Conservation (phyloP, 768 basidiomycete species). For the Tylopilus subfusipes region DNA sequence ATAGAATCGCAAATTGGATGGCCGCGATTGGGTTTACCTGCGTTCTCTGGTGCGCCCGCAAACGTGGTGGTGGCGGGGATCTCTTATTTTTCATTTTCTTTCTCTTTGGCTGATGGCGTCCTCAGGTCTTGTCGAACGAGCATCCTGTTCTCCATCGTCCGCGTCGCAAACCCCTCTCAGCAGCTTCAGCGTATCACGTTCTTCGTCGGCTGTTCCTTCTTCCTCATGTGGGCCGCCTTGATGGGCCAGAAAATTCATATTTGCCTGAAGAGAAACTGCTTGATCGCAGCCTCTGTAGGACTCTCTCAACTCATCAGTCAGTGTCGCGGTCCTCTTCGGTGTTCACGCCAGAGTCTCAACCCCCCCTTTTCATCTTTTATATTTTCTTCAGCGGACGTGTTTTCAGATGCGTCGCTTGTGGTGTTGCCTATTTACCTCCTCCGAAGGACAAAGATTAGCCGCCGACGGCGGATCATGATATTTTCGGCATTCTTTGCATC, state of each 20-base stretch:
- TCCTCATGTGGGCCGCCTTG: conserved; percentile 24
- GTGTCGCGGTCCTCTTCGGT: not conserved
- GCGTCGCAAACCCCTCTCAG: conserved; percentile 11
- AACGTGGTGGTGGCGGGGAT: not conserved
- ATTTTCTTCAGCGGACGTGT: conserved; percentile 23
- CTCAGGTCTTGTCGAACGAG: conserved; percentile 25
- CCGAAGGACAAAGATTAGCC: conserved; percentile 1
- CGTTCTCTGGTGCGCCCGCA: conserved; percentile 22
- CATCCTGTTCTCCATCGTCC: conserved; percentile 24
- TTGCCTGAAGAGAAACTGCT: conserved; percentile 5
- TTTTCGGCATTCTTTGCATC: conserved; percentile 20
- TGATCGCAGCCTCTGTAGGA: not conserved
- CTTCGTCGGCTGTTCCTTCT: conserved; percentile 13
- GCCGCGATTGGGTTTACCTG: conserved; percentile 9
- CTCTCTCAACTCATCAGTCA: conserved; percentile 23
- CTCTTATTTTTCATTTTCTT: not conserved
- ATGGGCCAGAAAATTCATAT: conserved; percentile 14
- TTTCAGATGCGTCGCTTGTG: conserved; percentile 21
- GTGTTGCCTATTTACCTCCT: conserved; percentile 15
- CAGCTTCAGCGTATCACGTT: conserved; percentile 1
- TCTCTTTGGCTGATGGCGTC: conserved; percentile 1
- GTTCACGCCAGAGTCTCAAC: not conserved
- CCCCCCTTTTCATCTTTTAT: not conserved
- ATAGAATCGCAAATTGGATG: conserved; percentile 10
- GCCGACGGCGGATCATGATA: conserved; percentile 17